phyloP scores from a whole-genome alignment of 768 basidiomycete genomes.

The Dioszegia aurantiaca region DNA sequence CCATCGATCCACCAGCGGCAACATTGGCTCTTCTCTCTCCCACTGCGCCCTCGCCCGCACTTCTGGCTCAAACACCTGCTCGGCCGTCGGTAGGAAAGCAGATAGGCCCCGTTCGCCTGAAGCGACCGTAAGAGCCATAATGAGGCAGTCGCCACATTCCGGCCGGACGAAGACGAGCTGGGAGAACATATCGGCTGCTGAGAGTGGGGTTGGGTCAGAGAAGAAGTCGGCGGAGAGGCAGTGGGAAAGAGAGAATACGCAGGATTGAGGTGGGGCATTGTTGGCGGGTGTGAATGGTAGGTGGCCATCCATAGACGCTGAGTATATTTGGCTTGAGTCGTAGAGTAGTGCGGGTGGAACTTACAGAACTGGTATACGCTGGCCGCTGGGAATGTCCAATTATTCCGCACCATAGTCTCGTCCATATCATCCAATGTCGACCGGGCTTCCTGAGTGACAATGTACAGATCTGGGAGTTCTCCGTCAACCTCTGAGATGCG shows the following conservation, averaged over 20 bases:
- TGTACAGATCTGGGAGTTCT: conserved; percentile 11
- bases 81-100: conserved; percentile 37
- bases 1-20: conserved; percentile 44
- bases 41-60: conserved; percentile 15
- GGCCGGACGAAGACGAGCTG: conserved; percentile 39
- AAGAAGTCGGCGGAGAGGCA: conserved; percentile 36
- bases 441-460: conserved; percentile 12
- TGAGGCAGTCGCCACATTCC: conserved; percentile 49
- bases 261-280: conserved; percentile 10
- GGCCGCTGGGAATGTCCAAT: conserved; percentile 31
- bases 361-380: conserved; percentile 37
- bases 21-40: conserved; percentile 38
- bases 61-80: conserved; percentile 13
- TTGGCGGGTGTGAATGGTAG: conserved; percentile 26
- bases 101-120: conserved; percentile 41
- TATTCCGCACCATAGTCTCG: conserved; percentile 17
- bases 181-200: conserved; percentile 42
- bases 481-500: conserved; percentile 6
- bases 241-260: conserved; percentile 20
- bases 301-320: conserved; percentile 50
- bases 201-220: conserved; percentile 6
- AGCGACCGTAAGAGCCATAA: conserved; percentile 38
- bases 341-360: too few species aligned
- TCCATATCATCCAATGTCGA: conserved; percentile 32
- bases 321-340: too few species aligned